phyloP scores from a whole-genome alignment of 495 filamentous ascomycete genomes.

The Barbatosphaeria neglecta region DNA sequence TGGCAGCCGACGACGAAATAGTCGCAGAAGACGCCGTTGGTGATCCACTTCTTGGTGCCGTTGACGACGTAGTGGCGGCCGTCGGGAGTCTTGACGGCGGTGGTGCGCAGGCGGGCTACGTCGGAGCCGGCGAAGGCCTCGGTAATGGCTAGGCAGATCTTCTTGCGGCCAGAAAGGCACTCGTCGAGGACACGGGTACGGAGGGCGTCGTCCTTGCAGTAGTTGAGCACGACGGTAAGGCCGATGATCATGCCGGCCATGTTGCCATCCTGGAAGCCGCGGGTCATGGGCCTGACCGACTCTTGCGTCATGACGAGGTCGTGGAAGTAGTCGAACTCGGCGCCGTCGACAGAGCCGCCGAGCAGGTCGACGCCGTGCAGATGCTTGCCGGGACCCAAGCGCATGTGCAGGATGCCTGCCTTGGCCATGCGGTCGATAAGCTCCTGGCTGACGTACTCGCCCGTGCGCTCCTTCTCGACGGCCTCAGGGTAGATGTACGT shows the following conservation, averaged over 20 bases:
- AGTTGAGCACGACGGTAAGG: constrained; percentile 72
- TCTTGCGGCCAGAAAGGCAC: constrained; percentile 70
- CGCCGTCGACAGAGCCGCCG: constrained; percentile 57
- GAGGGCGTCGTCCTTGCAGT: constrained; percentile 53
- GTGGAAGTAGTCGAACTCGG: constrained; percentile 84
- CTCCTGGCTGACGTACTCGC: constrained; percentile 63
- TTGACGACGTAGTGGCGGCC: constrained; percentile 79
- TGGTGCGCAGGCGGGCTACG: constrained; percentile 72
- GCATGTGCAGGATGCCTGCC: constrained; percentile 67
- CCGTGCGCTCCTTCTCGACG: constrained; percentile 63
- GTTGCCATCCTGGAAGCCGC: constrained; percentile 53
- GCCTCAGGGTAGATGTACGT: constrained; percentile 61
- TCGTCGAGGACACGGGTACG: constrained; percentile 57
- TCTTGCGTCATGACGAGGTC: constrained; percentile 71
- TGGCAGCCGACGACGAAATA: constrained; percentile 77
- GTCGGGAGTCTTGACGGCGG: constrained; percentile 68
- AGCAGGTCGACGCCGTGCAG: constrained; percentile 58
- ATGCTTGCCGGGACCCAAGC: constrained; percentile 74
- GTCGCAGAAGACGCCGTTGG: constrained; percentile 73
- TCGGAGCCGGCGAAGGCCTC: constrained; percentile 85
- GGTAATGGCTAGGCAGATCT: constrained; percentile 78
- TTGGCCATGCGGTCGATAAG: constrained; percentile 68
- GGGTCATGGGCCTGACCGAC: constrained; percentile 52
- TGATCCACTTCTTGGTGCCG: constrained; percentile 92
- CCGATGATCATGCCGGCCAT: constrained; percentile 75